Percentiles rank a stretch among this genome's conserved stretches.
Conservation (phyloP, 2,329 filamentous ascomycete genomes). For the Lachnellula arida region DNA sequence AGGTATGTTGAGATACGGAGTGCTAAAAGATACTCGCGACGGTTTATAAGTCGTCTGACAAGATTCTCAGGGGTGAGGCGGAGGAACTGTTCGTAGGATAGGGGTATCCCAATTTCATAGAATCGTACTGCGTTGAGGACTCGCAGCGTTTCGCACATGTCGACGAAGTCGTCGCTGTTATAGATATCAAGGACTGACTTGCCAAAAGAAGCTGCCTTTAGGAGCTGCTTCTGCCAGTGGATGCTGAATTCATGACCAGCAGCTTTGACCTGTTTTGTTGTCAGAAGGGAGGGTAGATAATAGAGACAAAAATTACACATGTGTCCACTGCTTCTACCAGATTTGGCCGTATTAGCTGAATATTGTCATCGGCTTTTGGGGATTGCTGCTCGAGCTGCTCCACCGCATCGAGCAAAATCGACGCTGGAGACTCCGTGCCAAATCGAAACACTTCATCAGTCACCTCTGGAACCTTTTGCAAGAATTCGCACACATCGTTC, state of each 20-base stretch:
- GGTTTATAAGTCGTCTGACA: constrained; percentile 79
- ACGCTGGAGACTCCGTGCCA: constrained; percentile 81
- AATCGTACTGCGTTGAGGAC: constrained; percentile 90
- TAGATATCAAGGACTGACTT: constrained; percentile 97
- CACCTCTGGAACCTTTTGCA: constrained; percentile 87
- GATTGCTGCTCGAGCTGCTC: constrained; percentile 89
- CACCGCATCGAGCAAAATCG: constrained; percentile 89
- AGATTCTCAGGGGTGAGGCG: constrained; percentile 84
- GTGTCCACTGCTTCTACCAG: constrained; percentile 90
- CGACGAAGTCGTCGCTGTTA: constrained; percentile 97
- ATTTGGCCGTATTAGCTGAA: constrained; percentile 83
- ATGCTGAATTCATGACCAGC: constrained; percentile 87
- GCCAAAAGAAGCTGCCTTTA: constrained; percentile 96
- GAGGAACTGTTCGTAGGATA: constrained; percentile 92
- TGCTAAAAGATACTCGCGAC: constrained; percentile 86
- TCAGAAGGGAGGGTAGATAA: constrained; percentile 12
- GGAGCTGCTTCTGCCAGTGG: constrained; percentile 89
- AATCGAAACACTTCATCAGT: constrained; percentile 86
- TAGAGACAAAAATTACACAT: constrained; percentile 47
- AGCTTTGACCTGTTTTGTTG: constrained; percentile 56
- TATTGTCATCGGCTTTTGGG: constrained; percentile 95
- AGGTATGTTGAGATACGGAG: constrained; percentile 85
- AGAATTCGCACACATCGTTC: constrained; percentile 91
- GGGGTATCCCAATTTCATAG: constrained; percentile 82
- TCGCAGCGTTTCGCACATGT: constrained; percentile 91